phyloP scores from a whole-genome alignment of 2,329 filamentous ascomycete genomes.

The Sarocladium brachiariae region DNA sequence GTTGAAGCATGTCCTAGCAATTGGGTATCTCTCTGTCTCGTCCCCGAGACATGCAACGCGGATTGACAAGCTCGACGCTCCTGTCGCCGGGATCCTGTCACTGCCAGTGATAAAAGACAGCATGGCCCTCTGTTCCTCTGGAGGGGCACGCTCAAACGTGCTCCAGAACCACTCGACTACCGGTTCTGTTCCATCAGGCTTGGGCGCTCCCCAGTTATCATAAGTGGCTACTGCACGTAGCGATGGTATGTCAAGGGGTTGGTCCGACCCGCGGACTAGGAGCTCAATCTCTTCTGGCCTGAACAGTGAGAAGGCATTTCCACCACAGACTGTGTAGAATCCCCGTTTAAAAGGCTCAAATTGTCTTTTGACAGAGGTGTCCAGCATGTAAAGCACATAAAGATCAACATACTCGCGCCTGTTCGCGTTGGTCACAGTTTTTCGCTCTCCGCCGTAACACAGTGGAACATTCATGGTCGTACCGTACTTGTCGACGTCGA shows the following conservation, averaged over 20 bases:
- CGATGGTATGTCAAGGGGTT: slow-evolving; percentile 69
- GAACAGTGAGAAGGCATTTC: slow-evolving; percentile 82
- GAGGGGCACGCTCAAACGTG: slow-evolving; percentile 59
- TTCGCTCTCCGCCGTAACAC: slow-evolving; percentile 64
- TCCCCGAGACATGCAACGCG: slow-evolving; percentile 69
- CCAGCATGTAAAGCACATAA: slow-evolving; percentile 74
- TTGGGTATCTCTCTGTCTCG: slow-evolving; percentile 68
- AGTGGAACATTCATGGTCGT: slow-evolving; percentile 60
- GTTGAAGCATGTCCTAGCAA: slow-evolving; percentile 89
- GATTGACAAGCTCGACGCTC: slow-evolving; percentile 71
- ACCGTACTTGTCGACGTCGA: slow-evolving; percentile 72
- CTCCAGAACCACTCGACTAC: slow-evolving; percentile 87
- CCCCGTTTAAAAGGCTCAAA: slow-evolving; percentile 92
- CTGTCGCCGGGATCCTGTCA: slow-evolving; percentile 84
- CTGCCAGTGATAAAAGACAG: slow-evolving; percentile 85
- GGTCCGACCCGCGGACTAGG: slow-evolving; percentile 77
- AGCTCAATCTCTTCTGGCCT: slow-evolving; percentile 88
- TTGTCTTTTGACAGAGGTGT: slow-evolving; percentile 69
- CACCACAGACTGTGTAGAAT: slow-evolving; percentile 86
- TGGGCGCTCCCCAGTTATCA: slow-evolving; percentile 64
- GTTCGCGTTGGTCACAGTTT: slow-evolving; percentile 76
- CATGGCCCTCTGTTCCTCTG: slow-evolving; percentile 67
- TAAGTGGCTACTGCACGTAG: slow-evolving; percentile 73
- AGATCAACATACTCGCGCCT: slow-evolving; percentile 79
- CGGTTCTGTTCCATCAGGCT: slow-evolving; percentile 54